Percentiles rank a stretch among this genome's conserved stretches.
phyloP scores from a whole-genome alignment of 2,329 filamentous ascomycete genomes.

The Trichophyton rubrum region DNA sequence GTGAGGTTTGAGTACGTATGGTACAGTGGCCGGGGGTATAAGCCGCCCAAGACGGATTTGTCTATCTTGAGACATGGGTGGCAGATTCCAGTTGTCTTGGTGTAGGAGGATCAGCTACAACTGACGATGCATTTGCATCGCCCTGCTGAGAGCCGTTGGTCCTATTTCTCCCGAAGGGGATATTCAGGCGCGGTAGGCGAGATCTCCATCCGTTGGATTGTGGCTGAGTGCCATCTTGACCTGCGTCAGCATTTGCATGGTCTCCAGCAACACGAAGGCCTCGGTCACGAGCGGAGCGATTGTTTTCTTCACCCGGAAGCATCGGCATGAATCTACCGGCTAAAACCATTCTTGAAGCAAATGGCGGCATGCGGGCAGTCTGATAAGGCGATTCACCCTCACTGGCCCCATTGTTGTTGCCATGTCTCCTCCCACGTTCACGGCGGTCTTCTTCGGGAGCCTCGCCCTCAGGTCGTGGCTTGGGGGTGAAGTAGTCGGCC shows the following conservation, averaged over 20 bases:
- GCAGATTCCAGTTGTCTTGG: not conserved
- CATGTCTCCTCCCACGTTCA: not conserved
- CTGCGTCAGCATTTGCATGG: not conserved
- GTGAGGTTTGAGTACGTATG: not conserved
- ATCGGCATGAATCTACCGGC: conserved; percentile 26
- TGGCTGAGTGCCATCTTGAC: not conserved
- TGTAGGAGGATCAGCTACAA: not conserved
- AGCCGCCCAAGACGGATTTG: not conserved
- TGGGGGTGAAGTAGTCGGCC: conserved; percentile 91
- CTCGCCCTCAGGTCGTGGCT: conserved; percentile 56
- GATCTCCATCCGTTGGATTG: not conserved
- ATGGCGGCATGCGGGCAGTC: conserved; percentile 21
- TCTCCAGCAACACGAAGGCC: not conserved
- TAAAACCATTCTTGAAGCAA: conserved; percentile 25
- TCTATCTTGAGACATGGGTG: not conserved
- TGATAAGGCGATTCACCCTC: conserved; percentile 26
- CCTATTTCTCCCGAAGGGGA: not conserved
- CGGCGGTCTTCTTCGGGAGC: not conserved
- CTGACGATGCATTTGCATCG: not conserved
- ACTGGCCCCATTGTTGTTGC: conserved; percentile 16
- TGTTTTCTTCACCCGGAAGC: conserved; percentile 16
- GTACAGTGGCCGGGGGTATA: not conserved
- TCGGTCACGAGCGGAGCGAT: not conserved
- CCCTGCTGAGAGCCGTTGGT: not conserved
- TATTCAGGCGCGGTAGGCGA: not conserved